Percentiles rank a stretch among this genome's conserved stretches.
phyloP scores from a whole-genome alignment of 768 basidiomycete genomes.

The Calocera cornea region DNA sequence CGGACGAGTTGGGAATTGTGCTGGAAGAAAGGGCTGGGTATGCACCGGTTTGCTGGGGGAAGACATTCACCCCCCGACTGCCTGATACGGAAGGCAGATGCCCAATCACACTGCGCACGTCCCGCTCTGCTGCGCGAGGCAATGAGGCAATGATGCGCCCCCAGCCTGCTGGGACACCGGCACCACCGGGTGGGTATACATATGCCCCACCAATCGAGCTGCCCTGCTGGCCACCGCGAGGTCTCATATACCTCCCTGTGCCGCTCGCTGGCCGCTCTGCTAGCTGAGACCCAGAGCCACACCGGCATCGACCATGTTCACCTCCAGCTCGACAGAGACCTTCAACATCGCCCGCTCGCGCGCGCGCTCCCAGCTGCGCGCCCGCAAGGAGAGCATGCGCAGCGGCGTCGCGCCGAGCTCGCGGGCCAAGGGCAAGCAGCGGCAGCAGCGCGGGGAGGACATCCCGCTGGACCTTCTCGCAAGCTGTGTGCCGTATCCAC shows the following conservation, averaged over 20 bases:
- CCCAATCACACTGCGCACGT: neutral
- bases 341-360: neutral
- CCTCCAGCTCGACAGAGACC: slow-evolving; percentile 1
- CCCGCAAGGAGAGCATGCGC: neutral
- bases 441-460: neutral
- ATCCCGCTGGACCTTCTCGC: neutral
- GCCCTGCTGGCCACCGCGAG: too few species aligned
- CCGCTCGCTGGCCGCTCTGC: neutral
- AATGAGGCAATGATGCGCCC: neutral
- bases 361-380: neutral
- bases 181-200: neutral
- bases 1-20: neutral
- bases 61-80: neutral
- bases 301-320: neutral
- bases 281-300: too few species aligned
- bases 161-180: neutral
- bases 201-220: neutral
- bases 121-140: neutral
- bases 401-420: neutral
- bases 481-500: neutral
- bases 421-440: neutral
- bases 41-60: neutral
- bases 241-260: neutral
- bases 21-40: neutral
- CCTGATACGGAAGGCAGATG: neutral